phyloP scores from a whole-genome alignment of 129 eudicot species.

The Saposhnikovia divaricata region DNA sequence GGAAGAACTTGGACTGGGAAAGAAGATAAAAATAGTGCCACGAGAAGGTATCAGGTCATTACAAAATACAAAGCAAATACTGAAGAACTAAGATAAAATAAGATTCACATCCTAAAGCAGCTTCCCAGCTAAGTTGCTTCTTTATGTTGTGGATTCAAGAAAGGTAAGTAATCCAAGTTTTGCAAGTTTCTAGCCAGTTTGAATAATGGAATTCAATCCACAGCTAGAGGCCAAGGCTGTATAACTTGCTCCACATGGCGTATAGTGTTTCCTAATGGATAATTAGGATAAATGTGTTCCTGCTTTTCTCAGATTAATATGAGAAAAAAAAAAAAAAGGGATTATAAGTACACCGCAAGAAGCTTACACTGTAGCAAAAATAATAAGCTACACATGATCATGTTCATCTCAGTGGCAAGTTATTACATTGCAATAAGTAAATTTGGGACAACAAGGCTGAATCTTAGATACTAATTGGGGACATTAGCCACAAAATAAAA shows the following conservation, averaged over 20 bases:
- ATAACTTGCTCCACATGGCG: neutral
- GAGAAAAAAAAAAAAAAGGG: neutral
- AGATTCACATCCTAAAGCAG: neutral
- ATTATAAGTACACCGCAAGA: neutral
- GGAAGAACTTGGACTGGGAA: neutral
- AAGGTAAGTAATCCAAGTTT: neutral
- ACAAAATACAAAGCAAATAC: neutral
- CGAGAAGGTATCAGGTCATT: neutral
- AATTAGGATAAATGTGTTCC: neutral
- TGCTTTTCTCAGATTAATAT: neutral
- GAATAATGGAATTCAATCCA: neutral
- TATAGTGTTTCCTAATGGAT: neutral
- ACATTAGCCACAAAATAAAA: neutral
- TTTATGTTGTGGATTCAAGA: neutral
- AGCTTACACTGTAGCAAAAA: neutral
- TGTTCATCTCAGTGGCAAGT: neutral
- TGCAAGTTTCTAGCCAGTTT: neutral
- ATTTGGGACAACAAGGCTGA: neutral
- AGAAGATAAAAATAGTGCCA: neutral
- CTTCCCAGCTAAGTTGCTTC: neutral
- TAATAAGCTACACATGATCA: neutral
- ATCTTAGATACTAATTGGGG: neutral
- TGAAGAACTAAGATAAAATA: neutral
- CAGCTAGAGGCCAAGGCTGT: neutral
- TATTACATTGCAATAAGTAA: neutral